These are phyloP conservation scores for Eurotiales sp. DNA, from an alignment of 2,329 filamentous ascomycete genomes.

Conservation along the genomic window DNA sequence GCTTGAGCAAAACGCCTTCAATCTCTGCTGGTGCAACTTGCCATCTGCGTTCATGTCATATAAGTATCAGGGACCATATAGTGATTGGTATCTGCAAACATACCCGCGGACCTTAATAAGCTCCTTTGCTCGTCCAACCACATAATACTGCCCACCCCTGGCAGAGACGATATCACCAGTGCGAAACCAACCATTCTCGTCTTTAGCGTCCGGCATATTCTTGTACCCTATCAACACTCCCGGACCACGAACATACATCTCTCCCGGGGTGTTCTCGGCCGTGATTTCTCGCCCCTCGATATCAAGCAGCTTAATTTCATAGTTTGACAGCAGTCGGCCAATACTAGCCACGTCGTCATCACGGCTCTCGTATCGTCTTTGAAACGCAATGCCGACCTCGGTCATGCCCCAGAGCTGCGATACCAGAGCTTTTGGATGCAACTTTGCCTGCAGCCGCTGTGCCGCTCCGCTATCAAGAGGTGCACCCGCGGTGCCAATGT, in stretches of 20 bases:
- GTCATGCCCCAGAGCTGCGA: conserved; percentile 55
- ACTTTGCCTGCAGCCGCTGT: conserved; percentile 37
- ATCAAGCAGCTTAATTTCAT: conserved; percentile 35
- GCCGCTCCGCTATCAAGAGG: conserved; percentile 43
- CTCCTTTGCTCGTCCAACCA: conserved; percentile 42
- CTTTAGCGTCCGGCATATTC: conserved; percentile 31
- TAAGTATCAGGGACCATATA: background rate
- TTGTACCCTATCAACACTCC: conserved; percentile 37
- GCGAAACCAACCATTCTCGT: conserved; percentile 39
- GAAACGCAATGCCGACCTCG: conserved; percentile 47
- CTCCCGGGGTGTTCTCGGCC: conserved; percentile 32
- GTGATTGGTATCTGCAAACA: background rate
- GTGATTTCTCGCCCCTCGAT: conserved; percentile 28
- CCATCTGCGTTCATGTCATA: conserved; percentile 32
- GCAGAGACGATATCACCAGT: conserved; percentile 42
- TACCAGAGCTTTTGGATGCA: conserved; percentile 40
- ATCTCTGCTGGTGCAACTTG: conserved; percentile 49
- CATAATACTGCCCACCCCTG: conserved; percentile 35
- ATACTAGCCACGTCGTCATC: conserved; percentile 46
- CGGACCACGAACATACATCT: conserved; percentile 40
- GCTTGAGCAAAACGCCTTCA: conserved; percentile 44
- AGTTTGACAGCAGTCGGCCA: conserved; percentile 42
- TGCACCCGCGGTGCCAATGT: conserved; percentile 49
- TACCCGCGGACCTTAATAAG: conserved; percentile 46
- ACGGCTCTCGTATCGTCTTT: conserved; percentile 35